phyloP scores from a whole-genome alignment of 257 asterid species.

The Agastache rugosa region DNA sequence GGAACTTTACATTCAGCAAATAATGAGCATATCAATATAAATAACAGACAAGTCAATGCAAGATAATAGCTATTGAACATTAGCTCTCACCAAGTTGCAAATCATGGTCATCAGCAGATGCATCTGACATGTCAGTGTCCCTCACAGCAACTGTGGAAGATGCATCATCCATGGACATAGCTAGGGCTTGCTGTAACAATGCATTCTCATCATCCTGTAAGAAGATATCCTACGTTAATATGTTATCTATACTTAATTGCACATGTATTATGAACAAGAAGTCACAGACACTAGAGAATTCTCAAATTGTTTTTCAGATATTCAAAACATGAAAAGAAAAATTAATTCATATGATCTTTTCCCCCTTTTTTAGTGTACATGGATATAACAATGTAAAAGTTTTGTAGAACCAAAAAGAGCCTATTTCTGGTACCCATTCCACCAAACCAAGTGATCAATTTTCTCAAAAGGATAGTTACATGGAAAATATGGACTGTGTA shows the following conservation, averaged over 20 bases:
- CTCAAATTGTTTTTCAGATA: constrained; percentile 17
- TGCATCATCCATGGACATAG: constrained; percentile 97
- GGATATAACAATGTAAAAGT: background rate
- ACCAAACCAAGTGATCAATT: background rate
- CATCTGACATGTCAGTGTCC: constrained; percentile 96
- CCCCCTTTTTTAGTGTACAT: background rate
- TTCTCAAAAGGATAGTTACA: background rate
- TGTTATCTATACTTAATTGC: constrained; percentile 21
- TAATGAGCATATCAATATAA: background rate
- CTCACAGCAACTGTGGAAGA: constrained; percentile 67
- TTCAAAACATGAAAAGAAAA: constrained; percentile 20
- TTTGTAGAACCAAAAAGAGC: constrained; percentile 21
- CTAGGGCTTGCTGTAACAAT: constrained; percentile 94
- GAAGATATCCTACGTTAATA: constrained; percentile 32
- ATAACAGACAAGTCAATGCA: constrained; percentile 12
- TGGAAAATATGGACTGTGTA: background rate
- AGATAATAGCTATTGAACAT: constrained; percentile 19
- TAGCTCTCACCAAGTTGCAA: constrained; percentile 76
- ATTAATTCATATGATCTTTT: background rate
- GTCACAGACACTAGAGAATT: constrained; percentile 21
- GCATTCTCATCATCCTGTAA: constrained; percentile 97
- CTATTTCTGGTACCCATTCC: constrained; percentile 10
- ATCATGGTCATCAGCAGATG: constrained; percentile 93
- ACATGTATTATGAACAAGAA: constrained; percentile 2
- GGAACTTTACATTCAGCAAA: constrained; percentile 6